Conservation (phyloP, 2,329 filamentous ascomycete genomes). For the Claviceps sp. region DNA sequence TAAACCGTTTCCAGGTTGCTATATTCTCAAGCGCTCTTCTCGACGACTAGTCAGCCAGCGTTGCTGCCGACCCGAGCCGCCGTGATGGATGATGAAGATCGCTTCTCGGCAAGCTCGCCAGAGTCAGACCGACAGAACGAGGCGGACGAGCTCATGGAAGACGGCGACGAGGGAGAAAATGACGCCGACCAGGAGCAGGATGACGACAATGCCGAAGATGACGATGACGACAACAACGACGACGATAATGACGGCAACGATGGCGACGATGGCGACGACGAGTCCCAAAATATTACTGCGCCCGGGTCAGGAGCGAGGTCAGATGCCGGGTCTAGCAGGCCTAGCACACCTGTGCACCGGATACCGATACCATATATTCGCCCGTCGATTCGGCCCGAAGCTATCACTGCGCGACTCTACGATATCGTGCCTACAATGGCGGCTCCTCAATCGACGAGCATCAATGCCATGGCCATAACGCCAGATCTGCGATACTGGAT, state of each 20-base stretch:
- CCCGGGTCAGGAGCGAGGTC: slow-evolving; percentile 3
- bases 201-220: slow-evolving; percentile 22
- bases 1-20: background rate
- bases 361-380: slow-evolving; percentile 20
- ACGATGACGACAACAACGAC: slow-evolving; percentile 21
- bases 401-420: slow-evolving; percentile 67
- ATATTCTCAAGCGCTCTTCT: background rate
- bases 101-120: slow-evolving; percentile 18
- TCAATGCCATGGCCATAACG: slow-evolving; percentile 84
- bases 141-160: slow-evolving; percentile 45
- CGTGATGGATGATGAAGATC: slow-evolving; percentile 21
- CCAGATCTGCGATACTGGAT: slow-evolving; percentile 93
- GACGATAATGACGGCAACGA: slow-evolving; percentile 28
- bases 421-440: slow-evolving; percentile 97
- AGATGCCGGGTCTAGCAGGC: slow-evolving; percentile 10
- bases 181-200: slow-evolving; percentile 25
- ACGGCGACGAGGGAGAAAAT: slow-evolving; percentile 27
- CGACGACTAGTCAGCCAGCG: too few relatives aligned
- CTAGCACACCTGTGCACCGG: slow-evolving; percentile 16
- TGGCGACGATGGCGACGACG: slow-evolving; percentile 24
- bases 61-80: background rate
- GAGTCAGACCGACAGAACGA: slow-evolving; percentile 28
- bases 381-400: slow-evolving; percentile 60
- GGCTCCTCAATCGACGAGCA: slow-evolving; percentile 86
- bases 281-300: slow-evolving; percentile 12